Conservation (phyloP, 108 stramenopile species). For the Cyclostephanos tholiformis region DNA sequence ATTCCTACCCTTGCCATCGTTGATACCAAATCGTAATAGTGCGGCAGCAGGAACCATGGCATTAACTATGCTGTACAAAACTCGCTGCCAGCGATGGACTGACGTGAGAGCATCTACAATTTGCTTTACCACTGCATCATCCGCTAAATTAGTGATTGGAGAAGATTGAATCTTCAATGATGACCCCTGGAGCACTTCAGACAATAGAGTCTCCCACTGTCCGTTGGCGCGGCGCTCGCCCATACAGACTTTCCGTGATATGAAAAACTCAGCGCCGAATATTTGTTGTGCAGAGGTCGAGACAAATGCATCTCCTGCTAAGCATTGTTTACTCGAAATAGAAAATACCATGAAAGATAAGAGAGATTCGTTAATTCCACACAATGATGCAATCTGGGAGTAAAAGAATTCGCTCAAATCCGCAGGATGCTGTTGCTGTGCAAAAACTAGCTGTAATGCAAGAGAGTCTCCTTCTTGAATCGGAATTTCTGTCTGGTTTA, state of each 20-base stretch:
- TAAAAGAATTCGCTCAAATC: constrained; percentile 35
- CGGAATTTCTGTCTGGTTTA: constrained; percentile 1
- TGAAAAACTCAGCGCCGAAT: constrained; percentile 35
- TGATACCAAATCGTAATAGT: constrained; percentile 61
- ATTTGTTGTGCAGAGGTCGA: constrained; percentile 55
- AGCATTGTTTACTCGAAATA: not conserved
- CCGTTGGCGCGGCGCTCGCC: constrained; percentile 69
- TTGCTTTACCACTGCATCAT: constrained; percentile 4
- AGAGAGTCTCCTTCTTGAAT: constrained; percentile 3
- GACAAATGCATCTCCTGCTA: constrained; percentile 20
- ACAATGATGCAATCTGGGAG: constrained; percentile 12
- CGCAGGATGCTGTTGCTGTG: constrained; percentile 20
- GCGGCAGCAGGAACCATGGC: constrained; percentile 69
- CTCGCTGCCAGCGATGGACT: constrained; percentile 51
- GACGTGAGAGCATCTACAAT: constrained; percentile 34
- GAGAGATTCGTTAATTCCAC: constrained; percentile 26
- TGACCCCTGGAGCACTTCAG: constrained; percentile 53
- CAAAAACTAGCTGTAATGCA: constrained; percentile 29
- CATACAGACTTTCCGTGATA: constrained; percentile 36
- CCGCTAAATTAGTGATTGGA: not conserved
- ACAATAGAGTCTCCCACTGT: constrained; percentile 78
- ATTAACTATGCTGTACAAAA: constrained; percentile 53
- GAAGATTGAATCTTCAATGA: constrained; percentile 35
- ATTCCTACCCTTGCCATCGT: constrained; percentile 55
- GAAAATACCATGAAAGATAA: constrained; percentile 24